Evolutionary conservation across 2,329 filamentous ascomycete genomes (phyloP).

Genomic region (Proliferodiscus dingleyae): DNA sequence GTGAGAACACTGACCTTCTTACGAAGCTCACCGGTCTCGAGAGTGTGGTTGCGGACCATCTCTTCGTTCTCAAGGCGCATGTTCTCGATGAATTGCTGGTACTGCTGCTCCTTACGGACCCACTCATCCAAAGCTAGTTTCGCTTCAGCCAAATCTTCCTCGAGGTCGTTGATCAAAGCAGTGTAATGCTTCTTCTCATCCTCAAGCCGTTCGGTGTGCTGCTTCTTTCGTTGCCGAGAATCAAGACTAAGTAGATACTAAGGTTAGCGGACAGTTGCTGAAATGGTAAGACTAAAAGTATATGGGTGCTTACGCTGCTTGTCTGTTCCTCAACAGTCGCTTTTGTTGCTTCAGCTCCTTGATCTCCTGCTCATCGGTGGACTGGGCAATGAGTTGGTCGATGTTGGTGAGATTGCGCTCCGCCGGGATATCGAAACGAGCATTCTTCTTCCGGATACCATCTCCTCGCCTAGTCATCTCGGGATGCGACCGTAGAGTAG

Average conservation of each 20-base stretch:
- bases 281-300: slow-evolving; percentile 19
- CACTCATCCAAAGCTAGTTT: slow-evolving; percentile 67
- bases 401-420: slow-evolving; percentile 94
- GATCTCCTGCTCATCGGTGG: slow-evolving; percentile 85
- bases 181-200: slow-evolving; percentile 94
- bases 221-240: slow-evolving; percentile 95
- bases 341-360: slow-evolving; percentile 99
- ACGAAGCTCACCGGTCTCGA: slow-evolving; percentile 84
- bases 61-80: slow-evolving; percentile 87
- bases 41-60: slow-evolving; percentile 79
- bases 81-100: slow-evolving; percentile 69
- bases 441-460: slow-evolving; percentile 96
- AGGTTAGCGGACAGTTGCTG: slow-evolving; percentile 19
- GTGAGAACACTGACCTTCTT: slow-evolving; percentile 86
- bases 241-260: slow-evolving; percentile 60
- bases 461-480: slow-evolving; percentile 49
- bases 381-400: slow-evolving; percentile 83
- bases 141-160: slow-evolving; percentile 69
- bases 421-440: slow-evolving; percentile 91
- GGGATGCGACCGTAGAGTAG: slow-evolving; percentile 66
- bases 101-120: slow-evolving; percentile 67
- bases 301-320: slow-evolving; percentile 75
- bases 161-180: slow-evolving; percentile 68
- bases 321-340: slow-evolving; percentile 86
- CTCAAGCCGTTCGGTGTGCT: slow-evolving; percentile 93